A percentile compares a stretch with the other conserved stretches of the same genome.
Conservation (phyloP, 257 asterid genomes). For the Petunia axillaris region DNA sequence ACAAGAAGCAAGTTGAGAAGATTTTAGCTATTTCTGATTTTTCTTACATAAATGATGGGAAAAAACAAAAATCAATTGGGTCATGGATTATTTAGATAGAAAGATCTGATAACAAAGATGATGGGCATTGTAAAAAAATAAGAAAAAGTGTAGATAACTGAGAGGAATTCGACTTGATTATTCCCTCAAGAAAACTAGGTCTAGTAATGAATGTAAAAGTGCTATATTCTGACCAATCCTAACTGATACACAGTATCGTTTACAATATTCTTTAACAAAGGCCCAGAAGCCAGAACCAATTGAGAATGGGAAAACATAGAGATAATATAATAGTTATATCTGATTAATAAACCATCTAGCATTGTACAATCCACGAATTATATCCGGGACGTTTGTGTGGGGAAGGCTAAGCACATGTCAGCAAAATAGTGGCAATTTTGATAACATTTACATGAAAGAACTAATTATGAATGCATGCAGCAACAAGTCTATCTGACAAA, state of each 20-base stretch:
- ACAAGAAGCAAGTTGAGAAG: neutral
- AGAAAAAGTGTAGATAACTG: too few species aligned
- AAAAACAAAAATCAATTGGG: too few species aligned
- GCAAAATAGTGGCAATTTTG: neutral
- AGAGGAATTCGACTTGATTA: too few species aligned
- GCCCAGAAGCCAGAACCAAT: neutral
- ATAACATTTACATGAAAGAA: neutral
- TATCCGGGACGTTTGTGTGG: neutral
- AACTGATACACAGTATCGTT: too few species aligned
- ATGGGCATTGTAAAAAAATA: too few species aligned
- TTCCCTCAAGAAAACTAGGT: too few species aligned
- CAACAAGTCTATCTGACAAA: slow-evolving; percentile 3
- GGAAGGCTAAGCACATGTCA: neutral
- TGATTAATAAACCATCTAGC: neutral
- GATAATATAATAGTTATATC: neutral
- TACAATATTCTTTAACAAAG: too few species aligned
- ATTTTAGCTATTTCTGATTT: neutral
- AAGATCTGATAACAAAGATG: too few species aligned
- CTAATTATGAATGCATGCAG: neutral
- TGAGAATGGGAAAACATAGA: neutral
- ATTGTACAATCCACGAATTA: neutral
- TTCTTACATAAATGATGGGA: neutral
- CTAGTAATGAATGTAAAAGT: too few species aligned
- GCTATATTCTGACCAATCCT: too few species aligned
- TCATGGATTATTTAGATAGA: too few species aligned